Conservation (phyloP, 2,329 filamentous ascomycete genomes). For the Stagonosporopsis vannaccii region DNA sequence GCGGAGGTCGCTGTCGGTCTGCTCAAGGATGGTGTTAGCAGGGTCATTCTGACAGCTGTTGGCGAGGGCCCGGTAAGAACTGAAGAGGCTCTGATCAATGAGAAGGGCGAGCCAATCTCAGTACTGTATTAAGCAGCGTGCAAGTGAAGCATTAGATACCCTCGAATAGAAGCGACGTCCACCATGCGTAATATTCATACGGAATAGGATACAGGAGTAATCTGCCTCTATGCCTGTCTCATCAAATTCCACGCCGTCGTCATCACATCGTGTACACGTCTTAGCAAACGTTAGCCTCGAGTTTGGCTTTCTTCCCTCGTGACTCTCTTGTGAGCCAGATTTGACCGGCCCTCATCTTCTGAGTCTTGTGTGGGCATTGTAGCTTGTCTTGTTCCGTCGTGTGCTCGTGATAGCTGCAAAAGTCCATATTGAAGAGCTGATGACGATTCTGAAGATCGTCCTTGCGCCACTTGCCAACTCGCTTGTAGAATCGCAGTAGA, state of each 20-base stretch:
- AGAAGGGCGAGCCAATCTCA: constrained; percentile 54
- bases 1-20: constrained; percentile 48
- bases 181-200: background rate
- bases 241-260: background rate
- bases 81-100: constrained; percentile 76
- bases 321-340: constrained; percentile 7
- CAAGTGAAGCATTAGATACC: constrained; percentile 15
- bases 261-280: background rate
- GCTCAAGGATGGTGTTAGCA: constrained; percentile 80
- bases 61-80: constrained; percentile 87
- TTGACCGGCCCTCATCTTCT: constrained; percentile 10
- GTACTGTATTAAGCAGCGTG: constrained; percentile 13
- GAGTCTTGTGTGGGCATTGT: constrained; percentile 5
- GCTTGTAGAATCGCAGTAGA: constrained; percentile 14
- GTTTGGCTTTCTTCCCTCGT: background rate
- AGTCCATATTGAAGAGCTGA: constrained; percentile 17
- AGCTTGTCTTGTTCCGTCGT: constrained; percentile 3
- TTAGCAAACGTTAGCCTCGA: background rate
- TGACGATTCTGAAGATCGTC: constrained; percentile 7
- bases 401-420: constrained; percentile 18
- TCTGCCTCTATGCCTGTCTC: background rate
- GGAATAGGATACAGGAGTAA: background rate
- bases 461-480: constrained; percentile 11
- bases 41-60: constrained; percentile 90
- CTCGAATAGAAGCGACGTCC: constrained; percentile 6